Evolutionary conservation across 257 asterid genomes (phyloP), one percentile per base, ranked within the genome.

Genomic region (Gynochthodes officinalis): DNA sequence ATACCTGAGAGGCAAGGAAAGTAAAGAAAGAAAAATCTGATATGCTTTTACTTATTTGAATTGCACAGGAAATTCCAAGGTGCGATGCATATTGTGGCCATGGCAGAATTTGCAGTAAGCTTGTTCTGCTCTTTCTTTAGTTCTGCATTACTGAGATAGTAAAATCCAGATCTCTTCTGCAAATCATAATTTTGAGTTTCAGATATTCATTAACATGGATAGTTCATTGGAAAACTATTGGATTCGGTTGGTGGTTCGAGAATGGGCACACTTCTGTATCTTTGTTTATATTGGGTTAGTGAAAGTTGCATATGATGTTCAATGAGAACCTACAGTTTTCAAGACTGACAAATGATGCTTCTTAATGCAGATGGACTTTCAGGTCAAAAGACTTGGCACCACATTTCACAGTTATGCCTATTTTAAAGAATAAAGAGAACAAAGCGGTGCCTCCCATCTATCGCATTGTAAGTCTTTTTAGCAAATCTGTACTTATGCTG

Each of bases 21-120:
- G 2, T 57, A 15, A 50, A 25, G 70, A 50, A 2, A 10, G 12
- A 27, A 50, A n/a, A 61, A 52, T 21, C 15, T 60, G 49, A 43
- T 40, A 4, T 46, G 12, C 1, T 63, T 67, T 72, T 11, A 0
- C 25, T 35, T 70, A 67, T 74, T 67, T 59, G 27, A 18, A 21
- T 60, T 79, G 23, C 53, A 48, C 84, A 93, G 98, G 88, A 93
- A 85, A 80, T 90, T 93, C 81, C 97, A 84, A 86, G 86, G 86
- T 37, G 98, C 96, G 69, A 88, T 93, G 96, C 92, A 83, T n/a
- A 63, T 86, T 70, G 83, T 88, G 75, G 97, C 91, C 33, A 81
- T 88, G 80, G 83, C 87, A 52, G 98, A 93, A 83, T 86, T 93
- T 69, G 96, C 90, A 52, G 98, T 90, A 87, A 67, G 86, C 44